Percentiles rank a stretch among this genome's conserved stretches.
These are phyloP conservation scores for Cladorrhinum samala DNA, from an alignment of 495 filamentous ascomycete species.

Conservation along the genomic window DNA sequence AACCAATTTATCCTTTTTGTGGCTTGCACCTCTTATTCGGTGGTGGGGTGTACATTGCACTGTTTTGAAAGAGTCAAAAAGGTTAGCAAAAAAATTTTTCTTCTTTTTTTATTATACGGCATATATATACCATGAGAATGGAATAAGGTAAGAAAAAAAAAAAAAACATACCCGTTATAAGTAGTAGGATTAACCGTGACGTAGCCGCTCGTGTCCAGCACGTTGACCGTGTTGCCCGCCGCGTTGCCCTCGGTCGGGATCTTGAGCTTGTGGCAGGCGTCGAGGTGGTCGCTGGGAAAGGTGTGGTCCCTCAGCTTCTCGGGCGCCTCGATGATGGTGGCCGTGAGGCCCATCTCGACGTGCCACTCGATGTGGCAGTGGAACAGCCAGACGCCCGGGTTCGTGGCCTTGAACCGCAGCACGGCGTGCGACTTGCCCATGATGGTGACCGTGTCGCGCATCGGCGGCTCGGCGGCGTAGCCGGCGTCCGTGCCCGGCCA, in stretches of 20 bases:
- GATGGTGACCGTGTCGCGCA: constrained; percentile 52
- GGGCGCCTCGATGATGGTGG: constrained; percentile 66
- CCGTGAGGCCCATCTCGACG: constrained; percentile 63
- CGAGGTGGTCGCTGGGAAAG: constrained; percentile 59
- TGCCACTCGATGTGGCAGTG: constrained; percentile 86
- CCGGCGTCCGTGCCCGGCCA: constrained; percentile 35
- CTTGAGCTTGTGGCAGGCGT: constrained; percentile 48
- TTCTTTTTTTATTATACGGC: too few species aligned
- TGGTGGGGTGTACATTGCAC: constrained; percentile 7
- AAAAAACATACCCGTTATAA: constrained; percentile 35
- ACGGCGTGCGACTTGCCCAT: constrained; percentile 50
- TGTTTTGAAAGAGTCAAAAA: neutral
- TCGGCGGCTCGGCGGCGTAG: constrained; percentile 38
- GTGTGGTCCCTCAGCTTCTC: constrained; percentile 47
- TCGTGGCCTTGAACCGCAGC: constrained; percentile 54
- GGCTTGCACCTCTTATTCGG: neutral
- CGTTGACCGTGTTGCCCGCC: constrained; percentile 60
- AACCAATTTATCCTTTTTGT: too few species aligned
- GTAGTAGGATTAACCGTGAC: constrained; percentile 33
- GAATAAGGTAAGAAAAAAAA: too few species aligned
- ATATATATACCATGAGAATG: too few species aligned
- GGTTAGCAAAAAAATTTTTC: neutral
- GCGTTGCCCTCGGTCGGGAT: constrained; percentile 63
- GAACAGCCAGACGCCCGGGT: constrained; percentile 75
- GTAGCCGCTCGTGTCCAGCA: constrained; percentile 54